These are phyloP conservation scores for Didymella glomerata DNA, from an alignment of 2,329 filamentous ascomycete species.

Conservation along the genomic window DNA sequence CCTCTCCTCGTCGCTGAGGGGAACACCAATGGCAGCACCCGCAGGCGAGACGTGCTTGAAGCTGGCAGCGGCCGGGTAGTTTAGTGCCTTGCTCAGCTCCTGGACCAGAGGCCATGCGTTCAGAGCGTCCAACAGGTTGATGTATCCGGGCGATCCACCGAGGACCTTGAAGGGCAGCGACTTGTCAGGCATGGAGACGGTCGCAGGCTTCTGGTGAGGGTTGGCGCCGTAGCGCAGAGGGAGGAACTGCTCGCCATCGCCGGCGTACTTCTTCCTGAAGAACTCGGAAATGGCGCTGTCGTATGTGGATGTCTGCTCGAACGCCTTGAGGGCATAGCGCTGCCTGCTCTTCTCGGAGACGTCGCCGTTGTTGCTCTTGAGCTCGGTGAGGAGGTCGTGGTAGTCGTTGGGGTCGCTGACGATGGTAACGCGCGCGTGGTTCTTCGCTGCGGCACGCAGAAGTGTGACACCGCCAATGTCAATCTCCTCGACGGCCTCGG, in stretches of 20 bases:
- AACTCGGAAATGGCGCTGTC: conserved; percentile 94
- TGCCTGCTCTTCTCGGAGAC: conserved; percentile 86
- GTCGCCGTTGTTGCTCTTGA: conserved; percentile 80
- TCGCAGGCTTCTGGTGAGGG: conserved; percentile 96
- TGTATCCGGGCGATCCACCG: conserved; percentile 88
- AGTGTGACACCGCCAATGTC: conserved; percentile 97
- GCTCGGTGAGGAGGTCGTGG: conserved; percentile 88
- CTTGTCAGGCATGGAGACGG: conserved; percentile 77
- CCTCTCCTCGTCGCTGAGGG: conserved; percentile 84
- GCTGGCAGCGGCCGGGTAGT: conserved; percentile 88
- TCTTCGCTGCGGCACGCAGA: conserved; percentile 96
- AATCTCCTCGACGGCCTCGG: conserved; percentile 97
- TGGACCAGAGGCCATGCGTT: conserved; percentile 98
- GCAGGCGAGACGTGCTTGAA: conserved; percentile 99
- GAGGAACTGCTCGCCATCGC: conserved; percentile 81
- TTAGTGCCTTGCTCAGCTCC: conserved; percentile 89
- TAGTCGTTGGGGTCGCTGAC: conserved; percentile 95
- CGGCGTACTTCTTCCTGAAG: conserved; percentile 96
- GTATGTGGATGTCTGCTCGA: conserved; percentile 97
- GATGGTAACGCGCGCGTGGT: conserved; percentile 94
- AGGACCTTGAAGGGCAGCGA: conserved; percentile 95
- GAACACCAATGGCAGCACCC: conserved; percentile 91
- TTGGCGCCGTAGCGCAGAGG: conserved; percentile 94
- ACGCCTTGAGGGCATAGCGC: conserved; percentile 93
- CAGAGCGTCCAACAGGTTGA: conserved; percentile 94